Evolutionary conservation across 2,329 filamentous ascomycete genomes (phyloP).

Genomic region (Colletotrichum acutatum): DNA sequence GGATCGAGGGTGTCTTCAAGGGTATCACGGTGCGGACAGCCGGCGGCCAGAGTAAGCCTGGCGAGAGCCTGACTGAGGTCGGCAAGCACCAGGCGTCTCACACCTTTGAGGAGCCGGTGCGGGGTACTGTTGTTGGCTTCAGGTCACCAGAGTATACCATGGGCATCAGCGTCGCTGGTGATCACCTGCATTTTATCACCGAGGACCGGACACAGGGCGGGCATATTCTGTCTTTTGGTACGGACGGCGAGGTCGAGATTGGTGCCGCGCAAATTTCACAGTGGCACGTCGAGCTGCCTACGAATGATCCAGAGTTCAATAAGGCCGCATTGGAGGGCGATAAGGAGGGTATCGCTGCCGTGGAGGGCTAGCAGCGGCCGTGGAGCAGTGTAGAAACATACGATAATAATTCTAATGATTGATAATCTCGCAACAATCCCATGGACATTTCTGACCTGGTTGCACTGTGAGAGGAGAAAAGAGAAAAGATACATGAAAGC

Average conservation of each 20-base stretch:
- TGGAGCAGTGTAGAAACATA: not conserved
- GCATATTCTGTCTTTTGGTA: slow-evolving; percentile 45
- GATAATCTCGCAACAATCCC: too few species aligned
- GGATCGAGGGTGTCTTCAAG: slow-evolving; percentile 44
- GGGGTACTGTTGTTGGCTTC: slow-evolving; percentile 47
- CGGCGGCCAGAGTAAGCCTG: slow-evolving; percentile 42
- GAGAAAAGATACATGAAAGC: not conserved
- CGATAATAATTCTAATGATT: not conserved
- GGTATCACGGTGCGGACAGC: slow-evolving; percentile 45
- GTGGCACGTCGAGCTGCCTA: slow-evolving; percentile 46
- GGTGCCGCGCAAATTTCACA: slow-evolving; percentile 42
- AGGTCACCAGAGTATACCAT: slow-evolving; percentile 45
- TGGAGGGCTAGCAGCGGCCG: slow-evolving; percentile 41
- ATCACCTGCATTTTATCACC: slow-evolving; percentile 49
- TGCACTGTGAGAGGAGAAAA: not conserved
- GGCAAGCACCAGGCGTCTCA: slow-evolving; percentile 43
- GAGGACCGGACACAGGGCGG: slow-evolving; percentile 44
- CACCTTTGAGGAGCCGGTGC: slow-evolving; percentile 39
- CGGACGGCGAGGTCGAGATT: slow-evolving; percentile 45
- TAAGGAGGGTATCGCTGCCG: slow-evolving; percentile 42
- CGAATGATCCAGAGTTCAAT: slow-evolving; percentile 46
- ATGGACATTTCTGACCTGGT: not conserved
- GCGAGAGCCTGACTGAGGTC: slow-evolving; percentile 44
- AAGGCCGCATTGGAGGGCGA: slow-evolving; percentile 43
- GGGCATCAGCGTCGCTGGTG: slow-evolving; percentile 47